phyloP scores from a whole-genome alignment of 2,329 filamentous ascomycete species.

The Arthrocladium fulminans region DNA sequence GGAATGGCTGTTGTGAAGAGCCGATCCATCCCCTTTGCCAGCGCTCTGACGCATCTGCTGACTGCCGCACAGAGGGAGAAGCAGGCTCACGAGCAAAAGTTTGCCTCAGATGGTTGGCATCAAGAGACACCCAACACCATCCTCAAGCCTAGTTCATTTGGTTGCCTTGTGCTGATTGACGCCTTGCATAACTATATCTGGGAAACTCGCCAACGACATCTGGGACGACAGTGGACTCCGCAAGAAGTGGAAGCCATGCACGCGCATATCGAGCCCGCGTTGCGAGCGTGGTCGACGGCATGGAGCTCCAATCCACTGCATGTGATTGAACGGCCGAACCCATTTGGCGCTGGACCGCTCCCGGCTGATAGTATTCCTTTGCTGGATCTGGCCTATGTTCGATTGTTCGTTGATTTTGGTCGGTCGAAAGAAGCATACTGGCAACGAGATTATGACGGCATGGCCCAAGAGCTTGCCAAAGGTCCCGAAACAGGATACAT shows the following conservation, averaged over 20 bases:
- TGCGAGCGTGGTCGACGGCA: conserved; percentile 88
- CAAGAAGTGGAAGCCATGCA: conserved; percentile 96
- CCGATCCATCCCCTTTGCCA: conserved; percentile 68
- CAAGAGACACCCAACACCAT: conserved; percentile 27
- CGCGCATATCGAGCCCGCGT: conserved; percentile 81
- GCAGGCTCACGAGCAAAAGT: conserved; percentile 23
- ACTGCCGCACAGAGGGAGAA: conserved; percentile 51
- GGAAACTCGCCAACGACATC: conserved; percentile 87
- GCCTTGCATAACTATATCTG: conserved; percentile 97
- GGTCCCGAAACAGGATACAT: conserved; percentile 49
- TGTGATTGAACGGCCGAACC: conserved; percentile 74
- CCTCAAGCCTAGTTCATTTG: conserved; percentile 78
- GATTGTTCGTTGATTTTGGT: conserved; percentile 87
- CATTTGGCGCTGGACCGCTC: conserved; percentile 69
- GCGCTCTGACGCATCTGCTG: conserved; percentile 70
- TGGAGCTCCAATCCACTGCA: conserved; percentile 84
- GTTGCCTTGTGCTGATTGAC: conserved; percentile 83
- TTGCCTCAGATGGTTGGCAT: conserved; percentile 20
- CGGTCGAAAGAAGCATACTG: conserved; percentile 88
- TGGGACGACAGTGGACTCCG: conserved; percentile 79
- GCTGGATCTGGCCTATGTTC: conserved; percentile 82
- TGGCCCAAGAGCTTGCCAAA: conserved; percentile 76
- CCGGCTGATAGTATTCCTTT: conserved; percentile 87
- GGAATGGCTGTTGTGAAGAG: conserved; percentile 60
- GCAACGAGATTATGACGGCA: conserved; percentile 84